Base-by-base conservation (phyloP, 169 alveolate species). In the Plasmodium vinckei region DNA sequence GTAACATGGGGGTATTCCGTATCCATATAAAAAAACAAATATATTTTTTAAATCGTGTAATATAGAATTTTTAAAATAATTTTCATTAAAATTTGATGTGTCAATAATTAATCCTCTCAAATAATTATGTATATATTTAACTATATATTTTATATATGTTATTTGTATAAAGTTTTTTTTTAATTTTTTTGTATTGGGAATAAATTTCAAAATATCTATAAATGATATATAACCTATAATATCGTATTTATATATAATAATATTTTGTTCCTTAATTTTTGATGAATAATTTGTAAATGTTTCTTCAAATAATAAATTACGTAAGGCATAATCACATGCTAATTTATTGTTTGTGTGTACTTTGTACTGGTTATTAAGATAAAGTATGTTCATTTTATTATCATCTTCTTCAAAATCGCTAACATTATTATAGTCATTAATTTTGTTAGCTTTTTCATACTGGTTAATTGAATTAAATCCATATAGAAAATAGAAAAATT, bases 1-100 rank as follows among this genome's bases (percentile, higher is more conserved):
- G 39, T 54, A 60, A 54, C 72, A 86, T 19, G 91, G 91, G 1
- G 91, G 91, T 19, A 86, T 86, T 9, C 91, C 91, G 42, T 86
- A 70, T 2, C 91, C 91, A 59, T 46, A 86, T 10, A 86, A 86
- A 71, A 86, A 86, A 1, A 72, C 54, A 46, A 86, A 27, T 25
- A 86, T 86, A 70, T 86, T 86, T 27, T 51, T 60, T 17, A 86
- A 44, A 17, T 86, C 77, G 51, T 44, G 33, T 57, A 86, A 39
- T 10, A 69, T 86, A 47, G 87, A 46, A 70, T 86, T 86, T 42
- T 70, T 68, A 60, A 27, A 86, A 59, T 59, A 86, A 17, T 86
- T 86, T 9, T 59, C 63, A 70, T 86, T 86, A 25, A 23, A 21
- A 21, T 19, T 60, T 9, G 91, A 69, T 27, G 42, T 17, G 13